Evolutionary conservation across 352 stramenopile species (phyloP).

Genomic region (Phytophthora citricola): DNA sequence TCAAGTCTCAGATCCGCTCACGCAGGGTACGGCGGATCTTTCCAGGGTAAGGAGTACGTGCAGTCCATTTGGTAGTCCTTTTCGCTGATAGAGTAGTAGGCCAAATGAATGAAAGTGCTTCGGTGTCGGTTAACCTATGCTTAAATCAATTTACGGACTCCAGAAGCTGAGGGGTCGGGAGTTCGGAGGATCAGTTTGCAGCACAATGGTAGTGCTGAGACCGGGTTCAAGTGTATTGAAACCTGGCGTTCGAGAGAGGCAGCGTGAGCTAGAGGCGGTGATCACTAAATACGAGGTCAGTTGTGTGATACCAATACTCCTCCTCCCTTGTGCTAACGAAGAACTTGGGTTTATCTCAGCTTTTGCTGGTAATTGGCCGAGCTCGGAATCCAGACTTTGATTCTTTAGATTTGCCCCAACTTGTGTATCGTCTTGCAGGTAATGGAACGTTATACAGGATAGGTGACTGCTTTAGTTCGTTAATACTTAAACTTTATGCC

Average conservation of each 20-base stretch:
- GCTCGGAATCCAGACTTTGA: constrained; percentile 56
- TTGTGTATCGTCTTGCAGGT: constrained; percentile 55
- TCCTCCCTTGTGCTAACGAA: not conserved
- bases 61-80: constrained; percentile 22
- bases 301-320: not conserved
- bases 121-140: not conserved
- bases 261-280: constrained; percentile 36
- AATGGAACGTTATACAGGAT: not conserved
- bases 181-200: not conserved
- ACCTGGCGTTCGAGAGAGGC: constrained; percentile 32
- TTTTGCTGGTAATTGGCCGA: constrained; percentile 41
- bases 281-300: constrained; percentile 58
- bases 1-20: constrained; percentile 12
- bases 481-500: not conserved
- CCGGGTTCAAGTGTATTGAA: constrained; percentile 31
- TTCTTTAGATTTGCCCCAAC: constrained; percentile 41
- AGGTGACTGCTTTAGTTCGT: not conserved
- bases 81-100: constrained; percentile 42
- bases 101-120: constrained; percentile 29
- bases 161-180: constrained; percentile 9
- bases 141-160: not conserved
- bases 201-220: constrained; percentile 12
- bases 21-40: constrained; percentile 19
- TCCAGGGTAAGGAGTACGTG: constrained; percentile 29
- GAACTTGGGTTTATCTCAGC: constrained; percentile 15